Evolutionary conservation across 768 basidiomycete genomes (phyloP).

Genomic region (Trametes coccinea): DNA sequence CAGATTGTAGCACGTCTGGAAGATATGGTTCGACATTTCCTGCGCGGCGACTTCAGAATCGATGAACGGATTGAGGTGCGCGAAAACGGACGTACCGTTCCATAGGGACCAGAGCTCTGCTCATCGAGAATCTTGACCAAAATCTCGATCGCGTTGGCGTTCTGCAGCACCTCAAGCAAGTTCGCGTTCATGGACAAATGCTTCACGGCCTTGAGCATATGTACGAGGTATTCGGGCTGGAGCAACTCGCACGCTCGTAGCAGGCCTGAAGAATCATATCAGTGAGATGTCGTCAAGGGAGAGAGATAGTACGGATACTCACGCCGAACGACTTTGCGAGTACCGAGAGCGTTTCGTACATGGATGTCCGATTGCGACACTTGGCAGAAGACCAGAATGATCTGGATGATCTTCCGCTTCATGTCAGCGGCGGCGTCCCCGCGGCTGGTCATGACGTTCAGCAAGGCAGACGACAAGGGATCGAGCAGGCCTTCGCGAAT

Average conservation of each 20-base stretch:
- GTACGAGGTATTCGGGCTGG: slow-evolving; percentile 84
- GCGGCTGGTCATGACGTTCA: slow-evolving; percentile 81
- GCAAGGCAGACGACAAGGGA: slow-evolving; percentile 84
- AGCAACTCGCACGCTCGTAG: slow-evolving; percentile 85
- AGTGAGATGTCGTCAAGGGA: background rate
- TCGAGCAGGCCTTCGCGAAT: slow-evolving; percentile 93
- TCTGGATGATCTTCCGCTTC: slow-evolving; percentile 88
- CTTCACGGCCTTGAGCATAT: slow-evolving; percentile 92
- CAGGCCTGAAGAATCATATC: slow-evolving; percentile 53
- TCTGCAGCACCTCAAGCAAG: slow-evolving; percentile 90
- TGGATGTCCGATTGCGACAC: slow-evolving; percentile 95
- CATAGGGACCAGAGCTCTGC: slow-evolving; percentile 74
- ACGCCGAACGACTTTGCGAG: slow-evolving; percentile 88
- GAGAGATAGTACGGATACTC: slow-evolving; percentile 35
- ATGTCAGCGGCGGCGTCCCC: slow-evolving; percentile 67
- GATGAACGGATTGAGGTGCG: background rate
- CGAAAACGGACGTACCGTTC: slow-evolving; percentile 56
- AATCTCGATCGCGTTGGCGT: slow-evolving; percentile 92
- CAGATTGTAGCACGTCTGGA: slow-evolving; percentile 96
- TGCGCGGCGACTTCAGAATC: slow-evolving; percentile 33
- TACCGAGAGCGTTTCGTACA: slow-evolving; percentile 89
- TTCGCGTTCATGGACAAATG: slow-evolving; percentile 93
- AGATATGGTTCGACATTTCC: slow-evolving; percentile 97
- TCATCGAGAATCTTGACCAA: slow-evolving; percentile 84
- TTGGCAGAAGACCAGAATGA: slow-evolving; percentile 89